These are phyloP conservation scores for Austropuccinia psidii DNA, from an alignment of 1,284 basidiomycete species.

Conservation along the genomic window DNA sequence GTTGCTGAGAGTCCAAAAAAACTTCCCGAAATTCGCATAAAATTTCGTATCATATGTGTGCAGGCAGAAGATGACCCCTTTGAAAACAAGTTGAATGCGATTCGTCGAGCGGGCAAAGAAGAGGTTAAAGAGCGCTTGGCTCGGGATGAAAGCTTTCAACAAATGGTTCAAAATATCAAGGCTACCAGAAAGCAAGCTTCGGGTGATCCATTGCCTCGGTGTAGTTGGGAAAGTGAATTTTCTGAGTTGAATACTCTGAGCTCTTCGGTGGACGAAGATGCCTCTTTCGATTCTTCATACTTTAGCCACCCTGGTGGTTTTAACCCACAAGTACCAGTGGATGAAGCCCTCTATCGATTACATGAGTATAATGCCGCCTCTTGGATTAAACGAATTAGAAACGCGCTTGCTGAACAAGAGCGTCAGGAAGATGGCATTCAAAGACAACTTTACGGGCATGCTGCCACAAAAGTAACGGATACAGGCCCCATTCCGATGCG, in stretches of 20 bases:
- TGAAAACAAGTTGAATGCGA: slow-evolving; percentile 69
- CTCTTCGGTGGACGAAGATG: slow-evolving; percentile 8
- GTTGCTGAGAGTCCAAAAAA: slow-evolving; percentile 44
- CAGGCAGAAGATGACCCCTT: slow-evolving; percentile 85
- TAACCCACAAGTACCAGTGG: slow-evolving; percentile 53
- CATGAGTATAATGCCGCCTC: slow-evolving; percentile 66
- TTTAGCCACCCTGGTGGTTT: slow-evolving; percentile 44
- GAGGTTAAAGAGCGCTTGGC: slow-evolving; percentile 68
- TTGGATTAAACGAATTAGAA: slow-evolving; percentile 60
- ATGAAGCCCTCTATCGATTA: slow-evolving; percentile 67
- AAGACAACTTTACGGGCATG: slow-evolving; percentile 34
- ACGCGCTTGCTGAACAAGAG: slow-evolving; percentile 50
- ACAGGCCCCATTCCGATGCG: slow-evolving; percentile 52
- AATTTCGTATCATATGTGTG: slow-evolving; percentile 57
- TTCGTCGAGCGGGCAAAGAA: slow-evolving; percentile 67
- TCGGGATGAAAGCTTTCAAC: slow-evolving; percentile 70
- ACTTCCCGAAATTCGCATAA: slow-evolving; percentile 56
- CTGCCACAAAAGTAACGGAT: slow-evolving; percentile 38
- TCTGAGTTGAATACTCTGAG: slow-evolving; percentile 7
- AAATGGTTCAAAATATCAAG: slow-evolving; percentile 62
- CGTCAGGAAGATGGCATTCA: slow-evolving; percentile 50
- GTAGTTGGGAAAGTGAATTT: background rate
- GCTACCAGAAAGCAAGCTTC: slow-evolving; percentile 34
- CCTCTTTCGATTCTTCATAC: slow-evolving; percentile 23
- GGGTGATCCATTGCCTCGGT: background rate